Conservation (phyloP, 2,329 filamentous ascomycete species). For the Colletotrichum sansevieriae region DNA sequence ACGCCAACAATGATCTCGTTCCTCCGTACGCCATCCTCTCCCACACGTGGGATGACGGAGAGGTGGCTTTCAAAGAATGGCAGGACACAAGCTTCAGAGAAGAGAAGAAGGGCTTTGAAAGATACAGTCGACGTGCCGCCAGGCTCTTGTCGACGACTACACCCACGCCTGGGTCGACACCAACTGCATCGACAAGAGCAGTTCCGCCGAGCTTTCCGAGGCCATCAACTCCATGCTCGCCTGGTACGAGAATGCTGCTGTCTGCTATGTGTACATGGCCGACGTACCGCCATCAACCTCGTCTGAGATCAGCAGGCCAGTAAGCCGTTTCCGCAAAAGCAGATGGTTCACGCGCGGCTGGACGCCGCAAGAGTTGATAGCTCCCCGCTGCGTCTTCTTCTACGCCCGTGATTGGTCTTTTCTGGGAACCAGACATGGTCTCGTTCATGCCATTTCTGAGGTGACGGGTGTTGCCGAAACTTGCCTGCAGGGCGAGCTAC, state of each 20-base stretch:
- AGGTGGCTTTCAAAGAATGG: conserved; percentile 31
- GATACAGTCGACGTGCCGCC: neutral
- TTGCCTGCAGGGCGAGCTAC: neutral
- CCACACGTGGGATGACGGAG: conserved; percentile 36
- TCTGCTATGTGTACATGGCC: conserved; percentile 44
- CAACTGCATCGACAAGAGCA: conserved; percentile 29
- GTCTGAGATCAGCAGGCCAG: neutral
- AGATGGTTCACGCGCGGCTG: conserved; percentile 41
- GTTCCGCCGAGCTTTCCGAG: conserved; percentile 28
- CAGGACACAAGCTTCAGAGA: neutral
- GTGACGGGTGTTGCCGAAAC: neutral
- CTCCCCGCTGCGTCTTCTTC: conserved; percentile 23
- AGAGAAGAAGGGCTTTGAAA: conserved; percentile 1
- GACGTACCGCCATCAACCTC: conserved; percentile 19
- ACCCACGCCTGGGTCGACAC: conserved; percentile 19
- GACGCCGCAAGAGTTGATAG: conserved; percentile 42
- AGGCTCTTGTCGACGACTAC: neutral
- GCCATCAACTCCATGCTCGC: conserved; percentile 41
- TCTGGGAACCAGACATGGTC: neutral
- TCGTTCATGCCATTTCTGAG: neutral
- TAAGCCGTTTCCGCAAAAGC: neutral
- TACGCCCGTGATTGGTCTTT: conserved; percentile 30
- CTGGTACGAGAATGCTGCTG: conserved; percentile 39
- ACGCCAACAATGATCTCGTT: neutral
- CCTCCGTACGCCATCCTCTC: conserved; percentile 39